Conservation (phyloP, 192 early-diverging fungal species). For the Jimgerdemannia lactiflua region DNA sequence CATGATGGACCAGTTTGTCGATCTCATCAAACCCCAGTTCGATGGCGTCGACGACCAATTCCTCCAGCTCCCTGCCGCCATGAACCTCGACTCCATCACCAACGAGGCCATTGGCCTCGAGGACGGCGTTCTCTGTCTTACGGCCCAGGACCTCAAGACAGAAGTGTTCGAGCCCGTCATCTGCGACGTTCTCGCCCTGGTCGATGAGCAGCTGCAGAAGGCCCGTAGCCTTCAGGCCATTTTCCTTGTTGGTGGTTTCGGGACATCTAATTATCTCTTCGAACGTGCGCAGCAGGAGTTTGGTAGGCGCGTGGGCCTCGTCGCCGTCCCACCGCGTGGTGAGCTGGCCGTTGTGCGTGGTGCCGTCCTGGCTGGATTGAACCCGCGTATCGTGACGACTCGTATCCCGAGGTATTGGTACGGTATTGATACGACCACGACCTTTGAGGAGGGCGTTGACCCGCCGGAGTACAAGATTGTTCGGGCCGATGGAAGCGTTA, state of each 20-base stretch:
- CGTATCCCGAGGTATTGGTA: slow-evolving; percentile 50
- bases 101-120: slow-evolving; percentile 41
- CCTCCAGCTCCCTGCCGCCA: slow-evolving; percentile 47
- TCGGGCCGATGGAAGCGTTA: slow-evolving; percentile 40
- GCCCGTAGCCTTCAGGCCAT: slow-evolving; percentile 39
- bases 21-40: slow-evolving; percentile 53
- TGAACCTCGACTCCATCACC: slow-evolving; percentile 41
- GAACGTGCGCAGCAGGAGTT: slow-evolving; percentile 46
- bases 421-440: slow-evolving; percentile 45
- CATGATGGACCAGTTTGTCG: slow-evolving; percentile 47
- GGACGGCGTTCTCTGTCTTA: slow-evolving; percentile 43
- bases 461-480: slow-evolving; percentile 39
- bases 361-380: slow-evolving; percentile 51
- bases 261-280: slow-evolving; percentile 48
- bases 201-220: slow-evolving; percentile 45
- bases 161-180: slow-evolving; percentile 56
- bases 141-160: slow-evolving; percentile 38
- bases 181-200: slow-evolving; percentile 43
- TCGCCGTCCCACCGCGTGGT: slow-evolving; percentile 53
- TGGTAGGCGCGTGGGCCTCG: slow-evolving; percentile 31
- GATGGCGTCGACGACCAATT: slow-evolving; percentile 47
- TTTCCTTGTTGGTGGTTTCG: slow-evolving; percentile 55
- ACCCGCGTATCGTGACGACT: slow-evolving; percentile 42
- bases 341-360: slow-evolving; percentile 52
- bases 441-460: slow-evolving; percentile 48